Evolutionary conservation across 345 rosid species (phyloP), one percentile per base, ranked within the genome.

Genomic region (Syzygium aqueum): DNA sequence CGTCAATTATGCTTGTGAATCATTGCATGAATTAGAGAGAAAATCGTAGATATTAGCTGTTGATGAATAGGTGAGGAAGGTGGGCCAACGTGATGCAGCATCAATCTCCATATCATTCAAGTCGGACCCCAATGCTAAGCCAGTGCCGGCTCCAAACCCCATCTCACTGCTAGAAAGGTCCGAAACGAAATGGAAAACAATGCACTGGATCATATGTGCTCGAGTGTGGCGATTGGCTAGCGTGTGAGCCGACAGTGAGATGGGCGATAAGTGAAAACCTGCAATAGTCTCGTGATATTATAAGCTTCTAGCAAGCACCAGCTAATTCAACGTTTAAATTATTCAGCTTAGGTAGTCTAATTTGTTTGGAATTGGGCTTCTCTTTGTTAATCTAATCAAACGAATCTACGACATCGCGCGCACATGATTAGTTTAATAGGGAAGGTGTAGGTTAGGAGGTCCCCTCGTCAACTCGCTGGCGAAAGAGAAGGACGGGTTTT

Each of bases 251-350:
- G 84, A 40, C 85, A 37, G 84, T 82, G 56, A 63, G 56, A 53
- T 46, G 43, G 87, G 63, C 50, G 82, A 73, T 6, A 27, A 30
- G 84, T 33, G 28, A 65, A 52, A 77, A 40, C 50, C 57, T 14
- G 61, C 28, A 56, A 17, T 37, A 9, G 19, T 37, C 82, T 37
- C 14, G 19, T 78, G 27, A 46, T 14, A 46, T 85, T 28, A 8
- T 21, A 8, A 86, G 86, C 57, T 85, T 65, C 84, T 56, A 22
- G 53, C 87, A 0, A 84, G 46, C 27, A 86, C 84, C 89, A 89
- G 86, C 91, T 85, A 89, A 89, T 67, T 50, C 84, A 2, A 37
- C 49, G 49, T 19, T 73, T 37, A 25, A 88, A 87, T 85, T 87
- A 89, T 85, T 87, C 61, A 61, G 67, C 65, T 27, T 19, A 46